These are phyloP conservation scores for Cytospora chrysosperma DNA, from an alignment of 2,329 filamentous ascomycete genomes.

Conservation along the genomic window DNA sequence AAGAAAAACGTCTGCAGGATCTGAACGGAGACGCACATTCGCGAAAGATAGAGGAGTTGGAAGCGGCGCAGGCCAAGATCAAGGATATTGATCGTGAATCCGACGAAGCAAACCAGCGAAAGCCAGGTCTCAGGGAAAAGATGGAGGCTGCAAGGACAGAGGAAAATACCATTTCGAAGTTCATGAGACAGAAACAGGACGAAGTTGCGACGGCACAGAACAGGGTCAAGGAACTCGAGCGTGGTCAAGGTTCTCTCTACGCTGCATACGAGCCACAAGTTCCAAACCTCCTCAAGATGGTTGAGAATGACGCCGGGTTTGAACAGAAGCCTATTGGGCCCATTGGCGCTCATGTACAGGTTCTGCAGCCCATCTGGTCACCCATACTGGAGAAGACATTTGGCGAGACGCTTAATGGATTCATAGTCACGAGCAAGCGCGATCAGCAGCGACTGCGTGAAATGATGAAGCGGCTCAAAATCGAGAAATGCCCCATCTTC, in stretches of 20 bases:
- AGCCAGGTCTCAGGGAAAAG: constrained; percentile 36
- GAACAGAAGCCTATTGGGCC: constrained; percentile 75
- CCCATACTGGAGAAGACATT: constrained; percentile 76
- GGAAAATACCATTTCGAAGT: constrained; percentile 33
- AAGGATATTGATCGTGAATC: constrained; percentile 42
- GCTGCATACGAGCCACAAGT: constrained; percentile 66
- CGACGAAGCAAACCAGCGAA: constrained; percentile 31
- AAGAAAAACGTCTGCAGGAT: constrained; percentile 62
- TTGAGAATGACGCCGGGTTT: constrained; percentile 70
- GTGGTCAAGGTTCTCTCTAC: constrained; percentile 58
- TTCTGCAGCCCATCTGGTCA: constrained; percentile 80
- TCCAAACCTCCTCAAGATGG: constrained; percentile 62
- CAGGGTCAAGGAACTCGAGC: constrained; percentile 51
- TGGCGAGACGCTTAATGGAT: constrained; percentile 68
- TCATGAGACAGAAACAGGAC: constrained; percentile 45
- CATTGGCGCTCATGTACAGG: constrained; percentile 72
- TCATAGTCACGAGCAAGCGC: constrained; percentile 74
- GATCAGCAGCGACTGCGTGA: constrained; percentile 69
- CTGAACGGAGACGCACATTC: constrained; percentile 69
- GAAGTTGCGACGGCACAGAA: constrained; percentile 55
- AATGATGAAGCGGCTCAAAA: constrained; percentile 59
- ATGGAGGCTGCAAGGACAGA: constrained; percentile 34
- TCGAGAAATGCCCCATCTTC: constrained; percentile 55
- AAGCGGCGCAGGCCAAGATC: constrained; percentile 53
- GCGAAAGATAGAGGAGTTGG: constrained; percentile 58